Base-by-base conservation (phyloP, 768 basidiomycete species). In the Boletellus emodensis region DNA sequence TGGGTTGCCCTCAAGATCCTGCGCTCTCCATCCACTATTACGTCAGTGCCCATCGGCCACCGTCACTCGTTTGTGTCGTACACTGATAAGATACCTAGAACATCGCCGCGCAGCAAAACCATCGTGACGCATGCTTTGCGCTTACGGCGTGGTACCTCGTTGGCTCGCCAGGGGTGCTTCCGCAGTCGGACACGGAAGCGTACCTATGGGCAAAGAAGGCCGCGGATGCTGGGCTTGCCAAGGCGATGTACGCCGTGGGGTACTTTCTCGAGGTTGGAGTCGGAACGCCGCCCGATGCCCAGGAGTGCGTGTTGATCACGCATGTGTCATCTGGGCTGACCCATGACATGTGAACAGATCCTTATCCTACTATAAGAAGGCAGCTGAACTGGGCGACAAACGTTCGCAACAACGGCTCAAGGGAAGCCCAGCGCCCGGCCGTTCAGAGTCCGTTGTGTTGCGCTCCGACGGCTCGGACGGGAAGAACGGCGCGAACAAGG, bases 111-210 rank as follows among this genome's bases (percentile, higher is more conserved):
- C 95, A 97, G 63, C 94, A 97, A 72, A 85, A 84, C 60, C 96
- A 99, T 65, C 86, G 90, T 5, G 96, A 98, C 62, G 94, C 95
- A 0, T 98, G 95, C 66, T 98, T 98, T 63, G 95, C 96, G 1
- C 77, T 99, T 37, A 98, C 96, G 15, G 94, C 96, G 7, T 99
- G 95, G 95, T 99, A 99, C 64, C 85, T 99, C 56, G 95, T 98
- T 52, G 96, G 96, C 41, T 97, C 94, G 9, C 91, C 94, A 0
- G 95, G 96, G 20, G 93, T 99, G 2, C 80, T 99, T 14, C 95
- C 96, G 1, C 96, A 99, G 64, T 96, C 94, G 0, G 96, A 99
- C 65, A 98, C 95, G 0, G 96, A 99, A 64, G 96, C 96, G 11
- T 98, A 84, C 70, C 74, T 99, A 3, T 99, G 96, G 96, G 92